Evolutionary conservation across 805 yeast species (phyloP), one percentile per base, ranked within the genome.

Genomic region (Cephaloascus albidus): DNA sequence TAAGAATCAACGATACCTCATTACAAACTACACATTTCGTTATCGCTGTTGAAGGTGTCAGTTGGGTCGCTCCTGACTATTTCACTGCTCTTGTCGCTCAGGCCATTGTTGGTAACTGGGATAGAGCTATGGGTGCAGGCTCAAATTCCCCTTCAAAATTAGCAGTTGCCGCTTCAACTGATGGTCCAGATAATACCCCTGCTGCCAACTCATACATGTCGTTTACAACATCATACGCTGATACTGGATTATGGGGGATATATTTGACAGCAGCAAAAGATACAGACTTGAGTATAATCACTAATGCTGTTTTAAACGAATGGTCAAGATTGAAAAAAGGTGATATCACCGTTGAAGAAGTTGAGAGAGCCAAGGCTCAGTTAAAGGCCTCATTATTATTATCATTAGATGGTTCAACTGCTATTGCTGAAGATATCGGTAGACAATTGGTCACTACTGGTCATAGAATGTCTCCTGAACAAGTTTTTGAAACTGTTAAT

Each of bases 41-140:
- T 3, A 65, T 93, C 39, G 93, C 96, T 10, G 81, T 93, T n/a
- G 97, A 93, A 68, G 97, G 99, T 51, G 96, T 89, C 18, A 82
- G 96, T 31, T 93, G 99, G 99, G 82, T 85, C 30, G 86, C 93
- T 2, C 87, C 94, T 10, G 97, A 93, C 58, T 93, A 89, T 64
- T 89, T 88, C 68, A 83, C 94, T 16, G 96, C 96, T 0, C 72
- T 94, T 32, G 95, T 90, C 1, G 94, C 97, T 4, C 97, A 93
- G 65, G 96, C 97, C 10, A 83, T 93, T 42, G 82, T 93, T 35
- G 98, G 98, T 31, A 85, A 88, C 52, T 93, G 97, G 97, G 97
- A 93, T 60, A 78, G 98, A 55, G 81, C 96, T 4, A 65, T 83
- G 43, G 95, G 96, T 28, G 69, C 85, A 10, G 93, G 90, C 30